Base-by-base conservation (phyloP, 768 basidiomycete genomes). In the Lactarius evosmus region DNA sequence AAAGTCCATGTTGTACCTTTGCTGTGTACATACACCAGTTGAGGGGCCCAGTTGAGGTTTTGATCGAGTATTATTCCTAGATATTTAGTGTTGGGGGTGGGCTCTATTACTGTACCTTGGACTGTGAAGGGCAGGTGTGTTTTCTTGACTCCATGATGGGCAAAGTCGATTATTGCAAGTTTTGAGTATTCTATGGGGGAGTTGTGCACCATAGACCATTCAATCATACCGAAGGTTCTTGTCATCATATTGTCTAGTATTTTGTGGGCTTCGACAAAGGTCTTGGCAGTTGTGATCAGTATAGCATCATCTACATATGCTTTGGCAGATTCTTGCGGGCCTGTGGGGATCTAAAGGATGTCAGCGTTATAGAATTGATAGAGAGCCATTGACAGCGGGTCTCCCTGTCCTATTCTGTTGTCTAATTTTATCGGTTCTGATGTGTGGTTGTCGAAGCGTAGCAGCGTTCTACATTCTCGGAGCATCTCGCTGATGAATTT, bases 361-460 rank as follows among this genome's bases (percentile, higher is more conserved):
- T n/a, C n/a, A n/a, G n/a, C n/a, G n/a, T n/a, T n/a, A n/a, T n/a
- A n/a, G n/a, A n/a, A n/a, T n/a, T n/a, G n/a, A n/a, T n/a, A n/a
- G n/a, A n/a, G n/a, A n/a, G n/a, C n/a, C n/a, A n/a, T n/a, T n/a
- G n/a, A n/a, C n/a, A n/a, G n/a, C n/a, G n/a, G n/a, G n/a, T n/a
- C n/a, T n/a, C n/a, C n/a, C n/a, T n/a, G n/a, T 6, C 34, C 53
- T 29, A 64, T 56, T 11, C 72, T 69, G 30, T 59, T 57, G 32
- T 33, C 33, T 1, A n/a, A 66, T 55, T 19, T 36, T 7, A 62
- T 32, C 17, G 27, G 52, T 17, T 56, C 57, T n/a, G 71, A 69
- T 59, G 25, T 5, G 65, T 55, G 58, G 49, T 60, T n/a, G n/a
- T 68, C 69, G 41, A 70, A 66, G 14, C 25, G 30, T 33, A 68